Base-by-base conservation (phyloP, 176 grass and related monocot genomes). In the Carex parvula region DNA sequence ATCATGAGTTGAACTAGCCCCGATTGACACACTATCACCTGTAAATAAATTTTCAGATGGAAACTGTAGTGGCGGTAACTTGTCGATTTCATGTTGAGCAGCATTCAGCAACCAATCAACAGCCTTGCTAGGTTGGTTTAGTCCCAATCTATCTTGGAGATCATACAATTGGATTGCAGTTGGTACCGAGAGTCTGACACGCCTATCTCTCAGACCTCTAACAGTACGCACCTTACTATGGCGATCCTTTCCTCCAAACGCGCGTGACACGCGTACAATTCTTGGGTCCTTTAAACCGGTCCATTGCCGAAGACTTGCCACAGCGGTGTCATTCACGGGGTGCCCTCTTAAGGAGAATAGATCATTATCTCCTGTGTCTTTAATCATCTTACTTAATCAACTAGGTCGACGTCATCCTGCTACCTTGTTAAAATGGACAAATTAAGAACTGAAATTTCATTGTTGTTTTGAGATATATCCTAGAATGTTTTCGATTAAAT, bases 81-180 rank as follows among this genome's bases (percentile, higher is more conserved):
- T 98, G 88, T 98, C 91, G 86, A 98, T 95, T 91, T 98, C 96
- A 42, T 88, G 86, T 88, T 92, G 92, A 22, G 96, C 93, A 8
- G 89, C 91, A 77, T 90, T 88, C 17, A 98, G 53, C 8, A 98
- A 90, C 95, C 95, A 98, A 86, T 98, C 95, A 22, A 98, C 95
- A n/a, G 89, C 95, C 66, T 98, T 98, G 89, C 95, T 98, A 6
- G 95, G 95, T 87, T 98, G 95, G 89, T 86, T 95, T 3, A 98
- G 85, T 10, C 95, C 93, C 33, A 98, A 88, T 82, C 87, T 88
- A 30, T 98, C 96, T 88, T 98, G 96, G 20, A 98, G 96, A 87
- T 98, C 96, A 85, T 98, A 98, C 74, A 98, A 88, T 86, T 98
- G 96, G 81, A 98, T 95, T 14, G 96, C 96, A 44, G 96, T 98